These are phyloP conservation scores for Stagonosporopsis chrysanthemi DNA, from an alignment of 2,329 filamentous ascomycete genomes.

Conservation along the genomic window DNA sequence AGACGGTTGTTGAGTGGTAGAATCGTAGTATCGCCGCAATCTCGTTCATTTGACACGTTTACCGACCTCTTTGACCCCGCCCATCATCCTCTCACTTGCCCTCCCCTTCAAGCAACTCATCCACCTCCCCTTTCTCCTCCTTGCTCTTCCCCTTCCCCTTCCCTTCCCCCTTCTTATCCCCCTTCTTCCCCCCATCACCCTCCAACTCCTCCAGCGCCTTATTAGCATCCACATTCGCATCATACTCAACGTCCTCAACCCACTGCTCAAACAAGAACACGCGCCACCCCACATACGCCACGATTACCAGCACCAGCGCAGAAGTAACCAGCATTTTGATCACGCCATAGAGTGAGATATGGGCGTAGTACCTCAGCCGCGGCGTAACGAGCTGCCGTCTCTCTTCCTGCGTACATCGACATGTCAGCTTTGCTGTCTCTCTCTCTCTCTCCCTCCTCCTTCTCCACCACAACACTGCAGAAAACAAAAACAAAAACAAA, in stretches of 20 bases:
- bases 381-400: conserved; percentile 54
- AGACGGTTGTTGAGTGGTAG: background rate
- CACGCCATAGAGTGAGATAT: conserved; percentile 29
- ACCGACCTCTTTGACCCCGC: too few species aligned
- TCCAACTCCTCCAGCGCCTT: conserved; percentile 38
- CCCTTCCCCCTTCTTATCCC: background rate
- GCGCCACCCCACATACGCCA: conserved; percentile 23
- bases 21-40: background rate
- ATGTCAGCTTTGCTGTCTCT: too few species aligned
- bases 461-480: background rate
- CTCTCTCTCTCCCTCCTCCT: background rate
- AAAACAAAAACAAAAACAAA: too few species aligned
- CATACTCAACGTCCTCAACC: conserved; percentile 39
- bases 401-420: conserved; percentile 35
- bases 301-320: conserved; percentile 3
- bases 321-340: conserved; percentile 22
- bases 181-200: conserved; percentile 7
- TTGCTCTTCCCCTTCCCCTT: too few species aligned
- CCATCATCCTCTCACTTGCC: conserved; percentile 10
- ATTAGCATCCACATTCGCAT: conserved; percentile 41
- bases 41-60: too few species aligned
- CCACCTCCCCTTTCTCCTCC: background rate
- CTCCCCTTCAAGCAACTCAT: conserved; percentile 14
- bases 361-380: conserved; percentile 44
- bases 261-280: conserved; percentile 33